phyloP scores from a whole-genome alignment of 2,329 filamentous ascomycete genomes.

The Alternaria infectoria region DNA sequence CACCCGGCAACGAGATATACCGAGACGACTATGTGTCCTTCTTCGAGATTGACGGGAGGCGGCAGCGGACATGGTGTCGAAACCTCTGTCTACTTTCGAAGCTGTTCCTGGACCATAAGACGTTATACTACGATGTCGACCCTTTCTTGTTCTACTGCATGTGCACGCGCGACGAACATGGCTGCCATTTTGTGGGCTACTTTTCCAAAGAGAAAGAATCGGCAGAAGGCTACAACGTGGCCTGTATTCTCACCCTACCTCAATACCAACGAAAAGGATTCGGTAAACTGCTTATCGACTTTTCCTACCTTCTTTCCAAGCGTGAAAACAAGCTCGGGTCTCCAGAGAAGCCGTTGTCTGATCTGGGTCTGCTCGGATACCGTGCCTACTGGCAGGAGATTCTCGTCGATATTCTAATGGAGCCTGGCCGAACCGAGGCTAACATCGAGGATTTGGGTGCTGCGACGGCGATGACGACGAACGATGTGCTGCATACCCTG shows the following conservation, averaged over 20 bases:
- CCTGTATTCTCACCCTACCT: constrained; percentile 94
- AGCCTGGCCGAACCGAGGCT: constrained; percentile 66
- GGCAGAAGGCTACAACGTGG: constrained; percentile 95
- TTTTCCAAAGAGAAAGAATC: constrained; percentile 99
- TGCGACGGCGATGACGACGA: constrained; percentile 90
- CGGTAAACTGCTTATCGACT: constrained; percentile 90
- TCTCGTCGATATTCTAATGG: constrained; percentile 84
- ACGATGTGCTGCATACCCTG: constrained; percentile 92
- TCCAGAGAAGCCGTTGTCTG: constrained; percentile 94
- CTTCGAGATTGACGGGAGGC: constrained; percentile 93
- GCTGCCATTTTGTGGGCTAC: constrained; percentile 97
- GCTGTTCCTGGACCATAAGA: constrained; percentile 97
- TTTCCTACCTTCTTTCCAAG: constrained; percentile 95
- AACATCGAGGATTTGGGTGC: constrained; percentile 86
- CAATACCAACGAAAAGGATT: constrained; percentile 97
- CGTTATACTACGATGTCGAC: constrained; percentile 98
- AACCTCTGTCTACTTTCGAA: constrained; percentile 95
- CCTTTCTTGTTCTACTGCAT: constrained; percentile 99
- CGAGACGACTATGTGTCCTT: constrained; percentile 93
- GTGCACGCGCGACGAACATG: constrained; percentile 85
- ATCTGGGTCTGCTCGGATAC: constrained; percentile 91
- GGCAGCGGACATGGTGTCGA: constrained; percentile 94
- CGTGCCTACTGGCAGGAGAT: constrained; percentile 98
- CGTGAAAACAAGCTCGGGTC: constrained; percentile 94
- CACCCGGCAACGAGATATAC: constrained; percentile 97